Conservation (phyloP, 2,329 filamentous ascomycete species). For the Neospermospora avenae region DNA sequence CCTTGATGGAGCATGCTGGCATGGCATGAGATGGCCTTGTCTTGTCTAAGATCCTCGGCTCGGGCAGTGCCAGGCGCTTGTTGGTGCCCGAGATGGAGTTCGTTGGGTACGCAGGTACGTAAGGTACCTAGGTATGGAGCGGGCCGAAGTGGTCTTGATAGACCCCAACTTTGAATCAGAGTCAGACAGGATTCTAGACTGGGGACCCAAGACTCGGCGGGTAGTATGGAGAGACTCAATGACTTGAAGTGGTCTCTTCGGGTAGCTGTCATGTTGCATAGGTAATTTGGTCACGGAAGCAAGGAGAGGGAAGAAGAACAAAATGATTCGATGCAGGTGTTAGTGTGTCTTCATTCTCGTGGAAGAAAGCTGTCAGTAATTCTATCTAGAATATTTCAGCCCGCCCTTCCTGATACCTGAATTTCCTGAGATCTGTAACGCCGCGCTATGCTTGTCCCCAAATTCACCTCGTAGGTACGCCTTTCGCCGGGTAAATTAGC, state of each 20-base stretch:
- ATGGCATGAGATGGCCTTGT: background rate
- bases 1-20: no score
- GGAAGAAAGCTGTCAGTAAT: background rate
- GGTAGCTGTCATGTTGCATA: no score
- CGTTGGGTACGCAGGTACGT: background rate
- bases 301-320: no score
- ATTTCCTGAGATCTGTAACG: background rate
- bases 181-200: background rate
- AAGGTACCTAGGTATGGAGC: conserved; percentile 1
- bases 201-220: background rate
- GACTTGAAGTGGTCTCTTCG: no score
- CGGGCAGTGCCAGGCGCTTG: background rate
- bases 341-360: background rate
- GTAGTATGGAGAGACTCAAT: background rate
- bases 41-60: background rate
- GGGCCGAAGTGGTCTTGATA: conserved; percentile 10
- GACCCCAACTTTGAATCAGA: background rate
- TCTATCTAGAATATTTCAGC: background rate
- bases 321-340: no score
- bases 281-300: no score
- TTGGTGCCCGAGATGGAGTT: conserved; percentile 9
- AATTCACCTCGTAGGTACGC: background rate
- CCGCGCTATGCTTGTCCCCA: conserved; percentile 22
- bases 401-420: background rate
- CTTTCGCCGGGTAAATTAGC: background rate